Evolutionary conservation across 768 basidiomycete species (phyloP), one percentile per base, ranked within the genome.

Genomic region (Royoungia palumana): DNA sequence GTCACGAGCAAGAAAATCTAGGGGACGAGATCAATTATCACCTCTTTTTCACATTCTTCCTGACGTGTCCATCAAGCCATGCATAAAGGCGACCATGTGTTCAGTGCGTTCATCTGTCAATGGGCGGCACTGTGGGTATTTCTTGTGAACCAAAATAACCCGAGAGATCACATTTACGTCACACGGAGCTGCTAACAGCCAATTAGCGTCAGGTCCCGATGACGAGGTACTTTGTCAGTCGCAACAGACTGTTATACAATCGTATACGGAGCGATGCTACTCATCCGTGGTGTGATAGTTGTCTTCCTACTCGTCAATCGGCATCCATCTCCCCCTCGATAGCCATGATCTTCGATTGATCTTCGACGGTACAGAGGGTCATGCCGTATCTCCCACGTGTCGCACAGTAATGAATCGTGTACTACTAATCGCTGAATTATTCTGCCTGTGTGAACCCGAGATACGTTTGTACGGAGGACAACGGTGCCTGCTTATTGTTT

Each of bases 311-410:
- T 49, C 49, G 62, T 56, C 47, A 54, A 63, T 65, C 49, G 36
- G n/a, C 57, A 62, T 65, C 60, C 46, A 46, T 58, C 6, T 58
- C 49, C 35, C 61, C 47, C 47, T 45, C 62, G 41, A 55, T 41
- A 45, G 57, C 35, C 65, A 54, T 53, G 63, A 63, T 63, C 62
- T 59, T 60, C 62, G 53, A 63, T 51, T 53, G 62, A 63, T 62
- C 53, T 64, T 62, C 59, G 49, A 28, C 40, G 35, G 51, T 48
- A 38, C 13, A 44, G 35, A 21, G 10, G 37, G 12, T 28, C 35
- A 44, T 56, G 60, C 54, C 54, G 54, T 56, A 57, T 39, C 32
- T 43, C 5, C 39, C 51, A 58, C 51, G 49, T 51, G 60, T 42
- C 17, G 13, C 43, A 38, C 24, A 42, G 41, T 19, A 39, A 38